phyloP scores from a whole-genome alignment of 78 protist species.

The Dictyostelium purpureum region DNA sequence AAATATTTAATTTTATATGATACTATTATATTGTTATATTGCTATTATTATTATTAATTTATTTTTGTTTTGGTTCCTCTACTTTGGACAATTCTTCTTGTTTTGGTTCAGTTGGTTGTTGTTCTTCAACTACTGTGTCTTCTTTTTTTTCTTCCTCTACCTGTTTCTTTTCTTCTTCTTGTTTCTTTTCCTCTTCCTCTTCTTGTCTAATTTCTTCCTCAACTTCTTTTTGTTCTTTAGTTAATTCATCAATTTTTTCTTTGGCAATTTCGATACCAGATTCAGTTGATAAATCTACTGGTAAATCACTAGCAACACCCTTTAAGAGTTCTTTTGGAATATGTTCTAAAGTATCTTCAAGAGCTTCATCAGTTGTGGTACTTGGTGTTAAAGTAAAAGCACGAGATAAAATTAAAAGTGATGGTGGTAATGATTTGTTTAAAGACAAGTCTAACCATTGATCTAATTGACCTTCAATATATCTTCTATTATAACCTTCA shows the following conservation, averaged over 20 bases:
- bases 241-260: slow-evolving; percentile 30
- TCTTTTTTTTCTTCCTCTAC: not conserved
- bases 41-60: too few relatives aligned
- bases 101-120: not conserved
- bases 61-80: too few relatives aligned
- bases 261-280: slow-evolving; percentile 26
- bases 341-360: slow-evolving; percentile 54
- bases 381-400: slow-evolving; percentile 69
- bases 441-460: slow-evolving; percentile 89
- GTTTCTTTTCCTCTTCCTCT: not conserved
- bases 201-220: not conserved
- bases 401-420: slow-evolving; percentile 80
- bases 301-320: slow-evolving; percentile 35
- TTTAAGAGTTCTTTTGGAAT: slow-evolving; percentile 43
- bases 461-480: slow-evolving; percentile 57
- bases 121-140: not conserved
- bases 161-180: not conserved
- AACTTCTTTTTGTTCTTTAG: slow-evolving; percentile 16
- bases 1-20: too few relatives aligned
- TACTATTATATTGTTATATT: too few relatives aligned
- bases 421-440: slow-evolving; percentile 77
- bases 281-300: slow-evolving; percentile 25
- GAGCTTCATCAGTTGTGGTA: not conserved
- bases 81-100: not conserved
- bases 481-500: slow-evolving; percentile 60